Conservation (phyloP, 2,329 filamentous ascomycete species). For the Verticillium dahliae region DNA sequence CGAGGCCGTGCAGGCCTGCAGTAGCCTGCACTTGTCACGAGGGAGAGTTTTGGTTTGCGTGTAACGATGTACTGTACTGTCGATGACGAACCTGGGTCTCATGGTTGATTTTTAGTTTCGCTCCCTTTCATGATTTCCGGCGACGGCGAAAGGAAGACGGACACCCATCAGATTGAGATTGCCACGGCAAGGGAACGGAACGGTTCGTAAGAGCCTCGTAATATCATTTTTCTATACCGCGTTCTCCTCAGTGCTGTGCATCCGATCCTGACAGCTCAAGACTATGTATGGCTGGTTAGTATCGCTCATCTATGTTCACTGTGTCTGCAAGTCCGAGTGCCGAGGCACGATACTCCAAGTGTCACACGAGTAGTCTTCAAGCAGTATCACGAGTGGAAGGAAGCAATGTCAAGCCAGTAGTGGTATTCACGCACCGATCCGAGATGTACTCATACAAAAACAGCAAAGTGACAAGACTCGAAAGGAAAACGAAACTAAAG, state of each 20-base stretch:
- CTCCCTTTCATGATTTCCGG: slow-evolving; percentile 12
- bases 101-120: slow-evolving; percentile 1
- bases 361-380: background rate
- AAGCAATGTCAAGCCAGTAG: background rate
- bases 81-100: background rate
- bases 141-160: slow-evolving; percentile 9
- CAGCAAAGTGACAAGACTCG: slow-evolving; percentile 2
- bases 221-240: background rate
- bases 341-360: too few species aligned
- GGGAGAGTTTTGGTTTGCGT: slow-evolving; percentile 6
- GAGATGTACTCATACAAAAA: background rate
- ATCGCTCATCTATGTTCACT: too few species aligned
- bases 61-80: slow-evolving; percentile 10
- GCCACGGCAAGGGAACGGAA: background rate
- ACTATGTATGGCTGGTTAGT: too few species aligned
- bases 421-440: background rate
- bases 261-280: too few species aligned
- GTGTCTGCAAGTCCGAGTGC: too few species aligned
- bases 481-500: slow-evolving; percentile 2
- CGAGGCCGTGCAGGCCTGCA: slow-evolving; percentile 5
- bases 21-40: slow-evolving; percentile 6
- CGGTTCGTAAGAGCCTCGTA: background rate
- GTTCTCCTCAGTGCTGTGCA: background rate
- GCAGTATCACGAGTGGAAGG: background rate
- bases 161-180: slow-evolving; percentile 10